Evolutionary conservation across 371 early-diverging fungal genomes (phyloP), one percentile per base, ranked within the genome.

Genomic region (Mucor plumbeus): DNA sequence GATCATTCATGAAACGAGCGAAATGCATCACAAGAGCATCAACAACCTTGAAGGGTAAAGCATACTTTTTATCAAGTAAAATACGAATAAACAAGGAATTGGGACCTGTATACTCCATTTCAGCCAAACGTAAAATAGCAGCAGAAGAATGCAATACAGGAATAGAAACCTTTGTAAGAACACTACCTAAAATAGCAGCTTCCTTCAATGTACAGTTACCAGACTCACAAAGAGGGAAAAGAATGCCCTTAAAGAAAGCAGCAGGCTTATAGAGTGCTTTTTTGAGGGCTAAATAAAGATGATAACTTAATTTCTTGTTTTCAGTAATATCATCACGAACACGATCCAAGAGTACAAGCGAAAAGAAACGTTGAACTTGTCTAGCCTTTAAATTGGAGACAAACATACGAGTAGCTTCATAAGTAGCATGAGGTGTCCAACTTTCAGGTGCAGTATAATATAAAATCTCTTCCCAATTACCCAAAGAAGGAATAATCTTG

Each of bases 91-190:
- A 97, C 66, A 98, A 80, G 58, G 90, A 90, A 76, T 93, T 95
- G 67, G 98, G 91, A 40, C 95, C 97, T n/a, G 95, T 92, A 81
- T 98, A 98, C 34, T 96, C 96, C 95, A 97, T 95, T 64, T 97
- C 95, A n/a, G 98, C 93, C 68, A 99, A 76, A 66, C 95, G 92
- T 69, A 96, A 80, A 63, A 99, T 79, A 17, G 95, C 96, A 14
- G 98, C 98, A 17, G 95, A 93, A 43, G 97, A 96, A 76, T 99
- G 98, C 65, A 97, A 87, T 26, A 95, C 90, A 34, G 99, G 98
- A 70, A 99, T 91, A 62, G 95, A 95, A 21, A 97, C 92, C 81
- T 93, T 95, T 75, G 92, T 80, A 34, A 99, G 77, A 15, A 97
- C 97, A 60, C 92, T 91, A 33, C 97, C 95, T 62, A 99, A 77